phyloP scores from a whole-genome alignment of 2,329 filamentous ascomycete species.

The Fulvia fulva region DNA sequence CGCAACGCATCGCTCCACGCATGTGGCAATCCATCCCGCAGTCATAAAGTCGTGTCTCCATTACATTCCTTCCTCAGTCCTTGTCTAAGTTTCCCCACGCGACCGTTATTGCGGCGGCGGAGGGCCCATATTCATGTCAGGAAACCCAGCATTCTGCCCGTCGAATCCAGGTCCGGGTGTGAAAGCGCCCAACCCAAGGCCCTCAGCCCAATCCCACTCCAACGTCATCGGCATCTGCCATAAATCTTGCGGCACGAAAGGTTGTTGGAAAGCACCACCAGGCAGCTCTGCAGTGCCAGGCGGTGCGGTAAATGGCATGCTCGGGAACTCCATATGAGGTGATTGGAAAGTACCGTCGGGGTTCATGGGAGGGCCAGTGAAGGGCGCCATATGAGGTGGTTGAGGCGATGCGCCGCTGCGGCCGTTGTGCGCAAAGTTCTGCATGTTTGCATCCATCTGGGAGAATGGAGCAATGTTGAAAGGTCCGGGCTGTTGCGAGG shows the following conservation, averaged over 20 bases:
- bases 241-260: slow-evolving; percentile 85
- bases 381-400: slow-evolving; percentile 7
- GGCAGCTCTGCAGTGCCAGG: slow-evolving; percentile 2
- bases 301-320: slow-evolving; percentile 9
- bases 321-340: slow-evolving; percentile 7
- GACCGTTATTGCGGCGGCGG: background rate
- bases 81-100: background rate
- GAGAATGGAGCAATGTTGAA: slow-evolving; percentile 7
- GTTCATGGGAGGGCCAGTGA: background rate
- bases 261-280: slow-evolving; percentile 63
- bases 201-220: slow-evolving; percentile 75
- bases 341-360: slow-evolving; percentile 4
- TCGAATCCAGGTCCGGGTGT: slow-evolving; percentile 25
- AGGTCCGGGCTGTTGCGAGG: slow-evolving; percentile 10
- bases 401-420: slow-evolving; percentile 1
- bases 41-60: background rate
- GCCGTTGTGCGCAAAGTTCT: background rate
- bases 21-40: background rate
- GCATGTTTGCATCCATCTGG: slow-evolving; percentile 11
- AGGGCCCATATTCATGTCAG: slow-evolving; percentile 2
- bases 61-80: background rate
- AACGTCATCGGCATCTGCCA: slow-evolving; percentile 96
- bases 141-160: background rate
- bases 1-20: background rate
- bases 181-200: slow-evolving; percentile 31